Evolutionary conservation across 805 yeast species (phyloP).

Genomic region (Zygotorulaspora sp.): DNA sequence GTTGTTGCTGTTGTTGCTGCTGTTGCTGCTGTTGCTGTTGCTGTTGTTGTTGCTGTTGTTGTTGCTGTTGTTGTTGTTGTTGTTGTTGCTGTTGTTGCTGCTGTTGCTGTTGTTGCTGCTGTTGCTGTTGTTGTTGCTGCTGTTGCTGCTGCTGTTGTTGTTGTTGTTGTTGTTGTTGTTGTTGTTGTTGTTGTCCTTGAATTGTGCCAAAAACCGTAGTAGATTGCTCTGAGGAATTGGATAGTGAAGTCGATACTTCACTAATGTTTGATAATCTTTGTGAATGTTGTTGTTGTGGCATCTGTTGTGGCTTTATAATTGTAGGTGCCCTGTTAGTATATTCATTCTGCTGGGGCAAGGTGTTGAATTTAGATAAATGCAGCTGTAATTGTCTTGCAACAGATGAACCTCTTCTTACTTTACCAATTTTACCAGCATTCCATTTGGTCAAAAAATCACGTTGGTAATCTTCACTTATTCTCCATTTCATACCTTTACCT

Average conservation of each 20-base stretch:
- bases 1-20: no score
- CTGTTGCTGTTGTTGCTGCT: conserved; percentile 5
- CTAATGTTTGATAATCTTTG: conserved; percentile 6
- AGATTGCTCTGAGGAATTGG: conserved; percentile 6
- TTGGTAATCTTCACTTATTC: conserved; percentile 77
- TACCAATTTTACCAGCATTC: conserved; percentile 67
- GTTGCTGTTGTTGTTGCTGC: conserved; percentile 6
- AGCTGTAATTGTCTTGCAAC: conserved; percentile 76
- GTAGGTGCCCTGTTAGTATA: conserved; percentile 17
- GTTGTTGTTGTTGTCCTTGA: conserved; percentile 10
- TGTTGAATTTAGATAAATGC: conserved; percentile 50
- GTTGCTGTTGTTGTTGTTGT: conserved; percentile 8
- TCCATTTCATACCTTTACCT: conserved; percentile 99
- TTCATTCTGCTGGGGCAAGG: conserved; percentile 38
- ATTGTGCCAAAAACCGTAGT: conserved; percentile 2
- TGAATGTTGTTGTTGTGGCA: conserved; percentile 13
- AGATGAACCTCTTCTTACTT: conserved; percentile 72
- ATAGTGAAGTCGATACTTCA: conserved; percentile 8
- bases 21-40: conserved; percentile 8
- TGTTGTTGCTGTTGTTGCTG: conserved; percentile 5
- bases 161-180: conserved; percentile 7
- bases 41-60: conserved; percentile 3
- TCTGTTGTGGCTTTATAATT: conserved; percentile 15
- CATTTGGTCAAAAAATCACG: conserved; percentile 80
- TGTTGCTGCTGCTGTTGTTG: conserved; percentile 5